These are phyloP conservation scores for Pseudotulostoma volvatum DNA, from an alignment of 495 filamentous ascomycete genomes.

Conservation along the genomic window DNA sequence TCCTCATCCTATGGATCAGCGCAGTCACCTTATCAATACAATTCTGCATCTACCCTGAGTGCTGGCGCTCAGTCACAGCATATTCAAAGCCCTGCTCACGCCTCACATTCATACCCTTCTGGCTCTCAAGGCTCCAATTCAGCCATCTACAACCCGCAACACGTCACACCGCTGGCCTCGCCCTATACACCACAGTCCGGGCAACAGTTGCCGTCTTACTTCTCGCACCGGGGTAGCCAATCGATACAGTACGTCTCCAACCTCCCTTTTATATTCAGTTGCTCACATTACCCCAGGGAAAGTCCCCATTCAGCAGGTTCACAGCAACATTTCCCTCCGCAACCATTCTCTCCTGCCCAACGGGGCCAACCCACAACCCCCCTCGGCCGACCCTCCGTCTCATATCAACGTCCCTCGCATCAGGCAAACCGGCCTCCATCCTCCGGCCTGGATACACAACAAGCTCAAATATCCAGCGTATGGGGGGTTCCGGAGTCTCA, in stretches of 20 bases:
- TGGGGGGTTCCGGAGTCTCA: slow-evolving; percentile 16
- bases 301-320: slow-evolving; percentile 24
- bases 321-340: slow-evolving; percentile 17
- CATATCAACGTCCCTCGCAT: slow-evolving; percentile 21
- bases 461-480: slow-evolving; percentile 23
- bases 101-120: slow-evolving; percentile 20
- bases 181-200: slow-evolving; percentile 22
- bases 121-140: slow-evolving; percentile 13
- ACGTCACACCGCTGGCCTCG: slow-evolving; percentile 15
- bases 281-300: slow-evolving; percentile 23
- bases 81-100: slow-evolving; percentile 25
- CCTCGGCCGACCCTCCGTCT: slow-evolving; percentile 26
- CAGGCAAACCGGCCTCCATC: slow-evolving; percentile 19
- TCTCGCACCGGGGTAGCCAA: slow-evolving; percentile 28
- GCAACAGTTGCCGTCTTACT: slow-evolving; percentile 21
- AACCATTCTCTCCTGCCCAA: slow-evolving; percentile 11
- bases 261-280: slow-evolving; percentile 17
- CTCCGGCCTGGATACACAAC: slow-evolving; percentile 19
- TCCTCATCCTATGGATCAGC: slow-evolving; percentile 25
- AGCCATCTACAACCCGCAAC: slow-evolving; percentile 18
- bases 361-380: slow-evolving; percentile 32
- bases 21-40: slow-evolving; percentile 33
- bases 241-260: slow-evolving; percentile 33
- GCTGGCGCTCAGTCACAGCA: slow-evolving; percentile 18
- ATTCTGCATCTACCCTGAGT: slow-evolving; percentile 18